Base-by-base conservation (phyloP, 2,329 filamentous ascomycete species). In the Nemania abortiva region DNA sequence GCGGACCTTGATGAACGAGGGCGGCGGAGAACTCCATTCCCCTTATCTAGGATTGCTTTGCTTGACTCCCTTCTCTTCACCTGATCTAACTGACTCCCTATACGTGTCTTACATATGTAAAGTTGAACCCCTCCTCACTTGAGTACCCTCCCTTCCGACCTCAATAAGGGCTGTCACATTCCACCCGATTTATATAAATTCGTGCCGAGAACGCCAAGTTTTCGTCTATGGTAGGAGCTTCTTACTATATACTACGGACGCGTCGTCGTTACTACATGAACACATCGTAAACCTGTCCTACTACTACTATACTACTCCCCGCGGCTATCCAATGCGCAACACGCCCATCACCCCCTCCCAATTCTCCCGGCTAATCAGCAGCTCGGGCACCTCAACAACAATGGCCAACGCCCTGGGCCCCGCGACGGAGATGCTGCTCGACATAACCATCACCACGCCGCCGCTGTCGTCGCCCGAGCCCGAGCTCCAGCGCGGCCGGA, bases 401-500 rank as follows among this genome's bases (percentile, higher is more conserved):
- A 79, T 79, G 77, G 68, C 75, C 45, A 57, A 61, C 18, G 61
- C 72, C 18, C 59, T 70, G 22, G 66, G 70, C 54, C 52, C 69
- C 52, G 57, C 59, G 45, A 72, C 71, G 63, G 76, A 79, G 31
- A 56, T 64, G 27, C 60, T 74, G 15, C 57, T 75, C 63, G 75
- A 78, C 52, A 72, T 78, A 29, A 70, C 70, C 13, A 66, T 75
- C 42, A 65, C 72, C 39, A 65, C 72, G 34, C 54, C 72, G 34
- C 54, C 74, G 13, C 65, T 78, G 45, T 72, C 77, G 6, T 75
- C 78, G 0, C 75, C 77, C 5, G 80, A 81, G 39, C 74, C 78
- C 7, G 80, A 82, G 37, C 62, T 68, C n/a, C 79, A 79, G 64
- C 74, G 80, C 54, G 81, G 80, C 24, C 77, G 80, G 6, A 81